These are phyloP conservation scores for Fusarium decemcellulare DNA, from an alignment of 2,329 filamentous ascomycete species.

Conservation along the genomic window DNA sequence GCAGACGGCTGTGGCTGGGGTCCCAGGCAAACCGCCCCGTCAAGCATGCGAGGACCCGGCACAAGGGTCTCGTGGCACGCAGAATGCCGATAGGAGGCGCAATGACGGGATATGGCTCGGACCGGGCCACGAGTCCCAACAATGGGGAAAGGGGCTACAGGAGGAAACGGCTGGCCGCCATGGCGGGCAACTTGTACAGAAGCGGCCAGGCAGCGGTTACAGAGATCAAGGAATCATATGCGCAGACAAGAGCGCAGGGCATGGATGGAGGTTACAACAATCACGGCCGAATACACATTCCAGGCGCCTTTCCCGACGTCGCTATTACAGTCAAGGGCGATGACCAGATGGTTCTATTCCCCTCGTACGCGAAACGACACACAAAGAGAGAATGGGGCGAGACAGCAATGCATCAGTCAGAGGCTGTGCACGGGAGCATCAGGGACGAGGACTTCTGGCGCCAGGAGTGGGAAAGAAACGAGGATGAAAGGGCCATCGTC, in stretches of 20 bases:
- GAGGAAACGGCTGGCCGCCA: slow-evolving; percentile 81
- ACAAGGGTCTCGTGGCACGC: slow-evolving; percentile 47
- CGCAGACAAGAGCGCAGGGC: slow-evolving; percentile 61
- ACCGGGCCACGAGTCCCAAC: slow-evolving; percentile 45
- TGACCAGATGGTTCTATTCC: slow-evolving; percentile 95
- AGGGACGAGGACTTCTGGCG: slow-evolving; percentile 82
- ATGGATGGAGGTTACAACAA: slow-evolving; percentile 48
- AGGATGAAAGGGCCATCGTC: slow-evolving; percentile 87
- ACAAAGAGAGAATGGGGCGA: slow-evolving; percentile 62
- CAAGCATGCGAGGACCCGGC: slow-evolving; percentile 53
- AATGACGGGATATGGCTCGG: slow-evolving; percentile 48
- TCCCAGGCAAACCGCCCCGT: slow-evolving; percentile 45
- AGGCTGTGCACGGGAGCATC: slow-evolving; percentile 56
- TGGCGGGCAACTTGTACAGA: slow-evolving; percentile 71
- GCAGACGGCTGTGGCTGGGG: slow-evolving; percentile 63
- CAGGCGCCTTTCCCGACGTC: slow-evolving; percentile 86
- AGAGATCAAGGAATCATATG: slow-evolving; percentile 72
- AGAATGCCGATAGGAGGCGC: slow-evolving; percentile 48
- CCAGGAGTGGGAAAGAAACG: slow-evolving; percentile 82
- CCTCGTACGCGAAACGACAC: slow-evolving; percentile 89
- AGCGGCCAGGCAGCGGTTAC: slow-evolving; percentile 70
- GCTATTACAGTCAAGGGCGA: slow-evolving; percentile 84
- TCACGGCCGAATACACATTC: slow-evolving; percentile 63
- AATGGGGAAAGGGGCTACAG: slow-evolving; percentile 76
- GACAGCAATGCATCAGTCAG: slow-evolving; percentile 44